A percentile compares a stretch with the other conserved stretches of the same genome.
Evolutionary conservation across 2,329 filamentous ascomycete species (phyloP).

Genomic region (Diaporthe sp.): DNA sequence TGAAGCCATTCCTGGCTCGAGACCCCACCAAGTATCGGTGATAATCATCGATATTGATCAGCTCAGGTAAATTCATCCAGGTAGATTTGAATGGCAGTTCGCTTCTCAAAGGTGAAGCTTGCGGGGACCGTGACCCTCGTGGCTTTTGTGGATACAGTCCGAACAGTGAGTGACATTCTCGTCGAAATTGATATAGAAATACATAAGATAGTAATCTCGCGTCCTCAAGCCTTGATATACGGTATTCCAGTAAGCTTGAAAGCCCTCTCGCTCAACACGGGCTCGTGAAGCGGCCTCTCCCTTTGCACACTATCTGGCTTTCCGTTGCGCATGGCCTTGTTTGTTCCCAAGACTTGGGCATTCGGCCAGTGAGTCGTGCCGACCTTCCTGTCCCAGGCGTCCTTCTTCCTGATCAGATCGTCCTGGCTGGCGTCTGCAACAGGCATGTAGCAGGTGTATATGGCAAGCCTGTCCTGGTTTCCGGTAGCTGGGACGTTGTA

Average conservation of each 20-base stretch:
- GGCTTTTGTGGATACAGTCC: too few relatives aligned
- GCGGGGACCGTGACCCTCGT: not conserved
- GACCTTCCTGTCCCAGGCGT: conserved; percentile 54
- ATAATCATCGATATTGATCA: not conserved
- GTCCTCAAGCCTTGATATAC: conserved; percentile 49
- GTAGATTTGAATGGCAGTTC: not conserved
- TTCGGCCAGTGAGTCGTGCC: conserved; percentile 61
- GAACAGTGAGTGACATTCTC: not conserved
- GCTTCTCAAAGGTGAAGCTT: not conserved
- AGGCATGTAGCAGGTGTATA: conserved; percentile 59
- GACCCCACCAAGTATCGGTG: too few relatives aligned
- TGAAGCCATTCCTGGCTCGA: not conserved
- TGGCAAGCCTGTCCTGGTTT: conserved; percentile 49
- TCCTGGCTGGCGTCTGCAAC: conserved; percentile 56
- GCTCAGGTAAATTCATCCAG: not conserved
- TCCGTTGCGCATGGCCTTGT: conserved; percentile 44
- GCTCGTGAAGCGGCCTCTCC: conserved; percentile 55
- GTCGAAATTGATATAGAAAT: not conserved
- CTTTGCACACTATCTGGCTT: conserved; percentile 52
- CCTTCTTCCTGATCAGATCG: conserved; percentile 57
- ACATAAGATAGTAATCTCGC: not conserved
- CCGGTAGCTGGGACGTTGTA: conserved; percentile 56
- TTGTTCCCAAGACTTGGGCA: conserved; percentile 46
- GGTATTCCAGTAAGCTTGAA: conserved; percentile 64
- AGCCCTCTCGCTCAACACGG: conserved; percentile 55